These are phyloP conservation scores for Globisporangium camurandrum DNA, from an alignment of 352 stramenopile genomes.

Conservation along the genomic window DNA sequence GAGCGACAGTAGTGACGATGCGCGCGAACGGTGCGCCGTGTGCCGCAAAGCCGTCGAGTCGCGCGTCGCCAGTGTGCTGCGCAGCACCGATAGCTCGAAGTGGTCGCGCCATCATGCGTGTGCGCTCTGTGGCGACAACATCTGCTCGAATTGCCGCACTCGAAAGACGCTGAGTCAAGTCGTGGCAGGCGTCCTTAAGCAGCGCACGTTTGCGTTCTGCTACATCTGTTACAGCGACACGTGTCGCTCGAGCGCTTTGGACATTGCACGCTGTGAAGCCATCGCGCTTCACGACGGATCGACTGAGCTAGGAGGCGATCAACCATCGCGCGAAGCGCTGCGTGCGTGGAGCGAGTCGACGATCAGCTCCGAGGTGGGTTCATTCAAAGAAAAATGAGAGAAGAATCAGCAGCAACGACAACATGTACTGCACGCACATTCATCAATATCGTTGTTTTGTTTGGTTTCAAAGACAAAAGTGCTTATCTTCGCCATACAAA, in stretches of 20 bases:
- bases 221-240: neutral
- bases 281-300: too few relatives aligned
- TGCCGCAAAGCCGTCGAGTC: conserved; percentile 6
- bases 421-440: too few relatives aligned
- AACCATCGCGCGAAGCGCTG: too few relatives aligned
- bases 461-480: too few relatives aligned
- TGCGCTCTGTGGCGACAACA: conserved; percentile 1
- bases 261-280: neutral
- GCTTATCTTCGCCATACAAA: too few relatives aligned
- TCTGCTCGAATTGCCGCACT: conserved; percentile 7
- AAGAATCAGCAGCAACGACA: too few relatives aligned
- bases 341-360: too few relatives aligned
- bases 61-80: neutral
- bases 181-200: neutral
- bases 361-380: too few relatives aligned
- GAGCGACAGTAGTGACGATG: neutral
- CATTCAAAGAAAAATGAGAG: too few relatives aligned
- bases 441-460: too few relatives aligned
- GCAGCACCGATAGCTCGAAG: neutral
- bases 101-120: conserved; percentile 4
- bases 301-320: too few relatives aligned
- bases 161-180: conserved; percentile 9
- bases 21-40: neutral
- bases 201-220: conserved; percentile 6
- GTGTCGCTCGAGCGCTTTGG: neutral